A percentile compares a stretch with the other conserved stretches of the same genome.
Conservation (phyloP, 2,329 filamentous ascomycete species). For the Hymenoscyphus repandus region DNA sequence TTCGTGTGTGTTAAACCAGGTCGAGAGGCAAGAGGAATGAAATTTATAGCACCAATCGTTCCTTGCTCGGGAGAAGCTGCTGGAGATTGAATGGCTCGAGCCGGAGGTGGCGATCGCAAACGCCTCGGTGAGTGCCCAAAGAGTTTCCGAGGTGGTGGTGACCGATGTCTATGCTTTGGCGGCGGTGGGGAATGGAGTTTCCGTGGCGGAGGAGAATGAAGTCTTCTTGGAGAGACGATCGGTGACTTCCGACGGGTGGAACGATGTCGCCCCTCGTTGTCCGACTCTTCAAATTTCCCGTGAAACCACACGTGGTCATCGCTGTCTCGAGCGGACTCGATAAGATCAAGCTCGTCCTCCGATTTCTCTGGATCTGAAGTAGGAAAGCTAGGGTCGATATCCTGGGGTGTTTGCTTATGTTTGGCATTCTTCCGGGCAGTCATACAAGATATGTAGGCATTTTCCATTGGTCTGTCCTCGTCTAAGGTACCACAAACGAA, state of each 20-base stretch:
- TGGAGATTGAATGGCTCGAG: constrained; percentile 45
- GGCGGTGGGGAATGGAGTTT: constrained; percentile 34
- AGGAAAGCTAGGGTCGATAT: constrained; percentile 96
- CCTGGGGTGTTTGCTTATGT: constrained; percentile 81
- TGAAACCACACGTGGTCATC: constrained; percentile 66
- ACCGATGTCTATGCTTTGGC: constrained; percentile 31
- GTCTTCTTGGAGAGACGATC: constrained; percentile 54
- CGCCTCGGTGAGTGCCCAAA: constrained; percentile 41
- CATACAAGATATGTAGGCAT: constrained; percentile 81
- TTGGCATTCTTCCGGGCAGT: constrained; percentile 77
- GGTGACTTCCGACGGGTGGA: constrained; percentile 39
- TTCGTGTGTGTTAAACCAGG: constrained; percentile 73
- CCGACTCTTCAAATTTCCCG: constrained; percentile 64
- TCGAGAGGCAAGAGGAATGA: constrained; percentile 48
- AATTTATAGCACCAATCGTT: constrained; percentile 36
- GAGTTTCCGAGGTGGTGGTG: constrained; percentile 30
- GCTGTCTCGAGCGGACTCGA: constrained; percentile 53
- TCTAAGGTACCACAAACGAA: constrained; percentile 98
- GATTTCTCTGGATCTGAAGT: constrained; percentile 88
- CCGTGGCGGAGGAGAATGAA: constrained; percentile 36
- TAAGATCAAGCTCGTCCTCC: constrained; percentile 64
- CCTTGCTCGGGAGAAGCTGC: constrained; percentile 39
- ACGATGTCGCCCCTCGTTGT: constrained; percentile 53
- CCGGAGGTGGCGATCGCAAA: constrained; percentile 65
- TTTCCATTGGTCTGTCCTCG: constrained; percentile 90